These are phyloP conservation scores for Nematocida sp. DNA, from an alignment of 371 early-diverging fungal genomes.

Conservation along the genomic window DNA sequence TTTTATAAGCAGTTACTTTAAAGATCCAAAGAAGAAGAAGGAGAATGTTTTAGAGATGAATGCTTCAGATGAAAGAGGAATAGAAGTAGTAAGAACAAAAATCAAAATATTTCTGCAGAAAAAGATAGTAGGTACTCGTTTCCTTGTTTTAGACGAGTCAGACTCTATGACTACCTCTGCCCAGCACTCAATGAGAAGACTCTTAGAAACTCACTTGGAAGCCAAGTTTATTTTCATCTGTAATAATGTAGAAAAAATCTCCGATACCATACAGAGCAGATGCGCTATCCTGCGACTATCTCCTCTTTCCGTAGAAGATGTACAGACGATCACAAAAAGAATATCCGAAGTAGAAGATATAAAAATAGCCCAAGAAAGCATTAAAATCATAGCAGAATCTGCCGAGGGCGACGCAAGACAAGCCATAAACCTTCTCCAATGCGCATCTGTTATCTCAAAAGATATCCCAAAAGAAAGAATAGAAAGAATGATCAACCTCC, in stretches of 20 bases:
- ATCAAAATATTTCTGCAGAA: slow-evolving; percentile 96
- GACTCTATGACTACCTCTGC: slow-evolving; percentile 70
- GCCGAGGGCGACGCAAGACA: slow-evolving; percentile 97
- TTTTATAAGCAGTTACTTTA: slow-evolving; percentile 77
- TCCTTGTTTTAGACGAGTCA: slow-evolving; percentile 88
- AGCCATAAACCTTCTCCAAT: slow-evolving; percentile 87
- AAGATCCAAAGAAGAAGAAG: slow-evolving; percentile 74
- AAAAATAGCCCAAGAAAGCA: slow-evolving; percentile 37
- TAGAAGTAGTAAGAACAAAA: slow-evolving; percentile 87
- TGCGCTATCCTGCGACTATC: slow-evolving; percentile 86
- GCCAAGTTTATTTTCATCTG: slow-evolving; percentile 95
- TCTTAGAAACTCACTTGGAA: slow-evolving; percentile 86
- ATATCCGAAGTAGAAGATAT: slow-evolving; percentile 78
- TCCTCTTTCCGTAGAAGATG: slow-evolving; percentile 71
- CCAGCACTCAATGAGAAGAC: slow-evolving; percentile 83
- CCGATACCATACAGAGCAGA: slow-evolving; percentile 95
- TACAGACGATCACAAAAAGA: slow-evolving; percentile 73
- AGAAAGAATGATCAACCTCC: slow-evolving; percentile 38
- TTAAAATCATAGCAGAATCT: slow-evolving; percentile 83
- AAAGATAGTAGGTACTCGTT: slow-evolving; percentile 77
- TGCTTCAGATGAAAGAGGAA: slow-evolving; percentile 96
- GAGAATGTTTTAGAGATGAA: slow-evolving; percentile 89
- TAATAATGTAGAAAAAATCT: slow-evolving; percentile 88
- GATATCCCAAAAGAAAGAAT: neutral
- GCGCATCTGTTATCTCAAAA: slow-evolving; percentile 21